Percentiles rank a stretch among this genome's conserved stretches.
Evolutionary conservation across 108 stramenopile genomes (phyloP).

Genomic region (Cyclotella cryptica): DNA sequence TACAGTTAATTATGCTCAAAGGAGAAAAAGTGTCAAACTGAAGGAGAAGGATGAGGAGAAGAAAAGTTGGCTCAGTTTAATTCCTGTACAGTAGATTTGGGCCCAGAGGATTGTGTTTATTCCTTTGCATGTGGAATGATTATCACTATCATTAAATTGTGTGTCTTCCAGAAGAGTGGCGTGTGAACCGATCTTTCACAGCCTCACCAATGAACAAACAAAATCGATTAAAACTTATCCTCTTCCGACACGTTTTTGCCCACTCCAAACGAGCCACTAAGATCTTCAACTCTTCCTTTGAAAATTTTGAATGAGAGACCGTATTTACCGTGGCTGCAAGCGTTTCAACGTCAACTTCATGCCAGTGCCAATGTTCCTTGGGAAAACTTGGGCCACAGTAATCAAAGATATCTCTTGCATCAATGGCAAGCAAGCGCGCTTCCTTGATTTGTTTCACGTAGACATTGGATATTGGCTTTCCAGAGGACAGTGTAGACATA

Average conservation of each 20-base stretch:
- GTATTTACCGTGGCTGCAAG: constrained; percentile 8
- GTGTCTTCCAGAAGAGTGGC: too few species aligned
- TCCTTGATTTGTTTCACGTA: constrained; percentile 21
- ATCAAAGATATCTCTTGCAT: constrained; percentile 49
- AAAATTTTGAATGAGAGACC: constrained; percentile 7
- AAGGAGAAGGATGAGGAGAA: too few species aligned
- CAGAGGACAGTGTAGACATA: constrained; percentile 23
- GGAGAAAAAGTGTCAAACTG: too few species aligned
- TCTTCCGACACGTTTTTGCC: constrained; percentile 26
- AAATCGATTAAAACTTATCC: constrained; percentile 49
- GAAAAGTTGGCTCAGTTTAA: too few species aligned
- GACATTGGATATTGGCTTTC: constrained; percentile 15
- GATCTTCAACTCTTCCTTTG: constrained; percentile 13
- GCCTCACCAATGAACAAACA: constrained; percentile 57
- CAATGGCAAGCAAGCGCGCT: constrained; percentile 40
- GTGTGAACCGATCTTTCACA: constrained; percentile 14
- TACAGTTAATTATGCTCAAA: too few species aligned
- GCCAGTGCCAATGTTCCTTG: constrained; percentile 49
- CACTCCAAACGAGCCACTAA: constrained; percentile 25
- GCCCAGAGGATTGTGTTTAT: too few species aligned
- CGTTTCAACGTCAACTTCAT: constrained; percentile 35
- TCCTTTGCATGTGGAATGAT: too few species aligned
- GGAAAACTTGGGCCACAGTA: constrained; percentile 28
- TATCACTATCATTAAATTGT: too few species aligned
- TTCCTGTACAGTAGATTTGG: too few species aligned